phyloP scores from a whole-genome alignment of 306 rosid genomes.

The Cucurbita maxima region DNA sequence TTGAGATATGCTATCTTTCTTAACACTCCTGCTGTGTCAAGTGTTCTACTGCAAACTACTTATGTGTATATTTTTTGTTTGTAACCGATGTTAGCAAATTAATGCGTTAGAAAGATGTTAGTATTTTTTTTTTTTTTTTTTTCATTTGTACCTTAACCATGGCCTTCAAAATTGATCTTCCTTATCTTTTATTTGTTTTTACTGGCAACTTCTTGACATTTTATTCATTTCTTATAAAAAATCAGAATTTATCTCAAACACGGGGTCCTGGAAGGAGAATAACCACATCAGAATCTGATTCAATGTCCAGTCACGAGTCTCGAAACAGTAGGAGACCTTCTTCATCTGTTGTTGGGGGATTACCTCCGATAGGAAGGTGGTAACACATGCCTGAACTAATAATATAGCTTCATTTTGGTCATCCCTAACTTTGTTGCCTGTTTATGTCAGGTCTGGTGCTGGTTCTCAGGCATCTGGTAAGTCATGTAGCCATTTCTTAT shows the following conservation, averaged over 20 bases:
- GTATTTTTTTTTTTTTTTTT: background rate
- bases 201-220: background rate
- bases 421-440: background rate
- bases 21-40: background rate
- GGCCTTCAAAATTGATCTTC: background rate
- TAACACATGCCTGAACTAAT: constrained; percentile 12
- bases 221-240: background rate
- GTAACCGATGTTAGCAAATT: background rate
- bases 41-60: background rate
- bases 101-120: background rate
- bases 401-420: constrained; percentile 2
- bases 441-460: constrained; percentile 53
- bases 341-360: constrained; percentile 87
- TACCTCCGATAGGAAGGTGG: constrained; percentile 99
- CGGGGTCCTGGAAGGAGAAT: constrained; percentile 73
- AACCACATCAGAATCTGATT: constrained; percentile 50
- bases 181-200: background rate
- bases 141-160: background rate
- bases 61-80: background rate
- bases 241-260: constrained; percentile 74
- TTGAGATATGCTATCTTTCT: background rate
- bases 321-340: constrained; percentile 73
- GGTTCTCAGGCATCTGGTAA: constrained; percentile 84
- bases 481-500: constrained; percentile 20
- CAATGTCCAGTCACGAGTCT: constrained; percentile 59